Conservation (phyloP, 1,284 basidiomycete genomes). For the Schizopora paradoxa region DNA sequence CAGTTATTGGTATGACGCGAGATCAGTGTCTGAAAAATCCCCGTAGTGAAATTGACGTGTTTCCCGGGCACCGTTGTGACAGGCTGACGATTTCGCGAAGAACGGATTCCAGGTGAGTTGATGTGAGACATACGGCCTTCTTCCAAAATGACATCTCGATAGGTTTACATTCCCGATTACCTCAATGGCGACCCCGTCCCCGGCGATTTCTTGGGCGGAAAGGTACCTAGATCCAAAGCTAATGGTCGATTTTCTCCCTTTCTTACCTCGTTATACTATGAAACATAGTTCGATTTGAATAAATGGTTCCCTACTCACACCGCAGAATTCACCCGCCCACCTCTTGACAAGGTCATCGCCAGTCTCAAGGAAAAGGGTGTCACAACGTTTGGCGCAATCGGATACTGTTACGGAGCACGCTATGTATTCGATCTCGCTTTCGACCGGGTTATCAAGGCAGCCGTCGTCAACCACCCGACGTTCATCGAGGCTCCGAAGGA, state of each 20-base stretch:
- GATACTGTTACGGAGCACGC: constrained; percentile 69
- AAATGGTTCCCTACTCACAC: constrained; percentile 49
- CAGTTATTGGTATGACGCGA: too few relatives aligned
- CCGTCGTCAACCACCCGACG: constrained; percentile 63
- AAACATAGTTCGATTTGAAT: constrained; percentile 37
- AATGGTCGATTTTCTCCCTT: constrained; percentile 3
- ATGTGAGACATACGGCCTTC: not conserved
- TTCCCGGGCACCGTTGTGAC: not conserved
- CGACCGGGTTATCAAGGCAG: constrained; percentile 49
- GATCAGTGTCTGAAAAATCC: too few relatives aligned
- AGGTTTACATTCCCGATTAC: constrained; percentile 53
- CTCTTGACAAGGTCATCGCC: constrained; percentile 51
- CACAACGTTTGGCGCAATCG: constrained; percentile 52
- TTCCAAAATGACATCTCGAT: not conserved
- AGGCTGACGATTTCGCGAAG: constrained; percentile 64
- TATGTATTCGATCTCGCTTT: constrained; percentile 66
- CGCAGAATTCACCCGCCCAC: constrained; percentile 40
- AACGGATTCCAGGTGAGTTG: constrained; percentile 59
- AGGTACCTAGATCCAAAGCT: constrained; percentile 29
- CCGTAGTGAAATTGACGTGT: too few relatives aligned
- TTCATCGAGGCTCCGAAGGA: constrained; percentile 57
- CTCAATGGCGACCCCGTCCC: constrained; percentile 55
- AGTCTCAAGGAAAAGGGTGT: constrained; percentile 56
- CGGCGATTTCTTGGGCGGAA: constrained; percentile 32
- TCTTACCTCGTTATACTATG: not conserved